phyloP scores from a whole-genome alignment of 73 alveolate species.

The Uronychia binucleata region DNA sequence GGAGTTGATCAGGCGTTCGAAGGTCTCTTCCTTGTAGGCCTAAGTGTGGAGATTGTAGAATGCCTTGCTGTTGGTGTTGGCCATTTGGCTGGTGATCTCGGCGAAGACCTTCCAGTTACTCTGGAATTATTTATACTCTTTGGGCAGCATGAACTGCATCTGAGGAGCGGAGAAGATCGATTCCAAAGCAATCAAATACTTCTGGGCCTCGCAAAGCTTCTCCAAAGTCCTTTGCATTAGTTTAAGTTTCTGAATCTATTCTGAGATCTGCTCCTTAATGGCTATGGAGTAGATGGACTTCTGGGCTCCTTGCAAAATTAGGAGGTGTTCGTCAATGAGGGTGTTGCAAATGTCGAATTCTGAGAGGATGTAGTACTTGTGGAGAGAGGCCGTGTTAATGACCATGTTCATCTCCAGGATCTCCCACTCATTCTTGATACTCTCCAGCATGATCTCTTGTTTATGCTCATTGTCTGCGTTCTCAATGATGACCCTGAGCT shows the following conservation, averaged over 20 bases:
- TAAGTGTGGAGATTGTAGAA: constrained; percentile 45
- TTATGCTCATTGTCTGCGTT: constrained; percentile 70
- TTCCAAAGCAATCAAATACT: constrained; percentile 67
- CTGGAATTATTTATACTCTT: not conserved
- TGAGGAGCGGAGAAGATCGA: constrained; percentile 37
- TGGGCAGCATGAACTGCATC: not conserved
- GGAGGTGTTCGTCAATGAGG: constrained; percentile 55
- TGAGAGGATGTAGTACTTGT: constrained; percentile 29
- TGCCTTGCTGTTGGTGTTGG: constrained; percentile 49
- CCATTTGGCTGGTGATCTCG: not conserved
- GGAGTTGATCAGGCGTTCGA: constrained; percentile 30
- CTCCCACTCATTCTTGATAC: constrained; percentile 56
- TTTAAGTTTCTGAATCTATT: constrained; percentile 50
- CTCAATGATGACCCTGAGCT: constrained; percentile 42
- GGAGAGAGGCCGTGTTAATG: constrained; percentile 26
- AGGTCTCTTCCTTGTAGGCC: constrained; percentile 35
- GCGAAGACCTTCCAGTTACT: not conserved
- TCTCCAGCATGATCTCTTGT: constrained; percentile 37
- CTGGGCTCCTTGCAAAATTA: constrained; percentile 41
- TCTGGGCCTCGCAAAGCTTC: constrained; percentile 59
- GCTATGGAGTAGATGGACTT: constrained; percentile 45
- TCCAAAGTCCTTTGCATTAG: constrained; percentile 63
- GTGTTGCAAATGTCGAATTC: constrained; percentile 41
- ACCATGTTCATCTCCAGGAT: constrained; percentile 36
- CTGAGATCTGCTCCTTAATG: constrained; percentile 57